Conservation (phyloP, 129 eudicot species). For the Ambrosia artemisiifolia region DNA sequence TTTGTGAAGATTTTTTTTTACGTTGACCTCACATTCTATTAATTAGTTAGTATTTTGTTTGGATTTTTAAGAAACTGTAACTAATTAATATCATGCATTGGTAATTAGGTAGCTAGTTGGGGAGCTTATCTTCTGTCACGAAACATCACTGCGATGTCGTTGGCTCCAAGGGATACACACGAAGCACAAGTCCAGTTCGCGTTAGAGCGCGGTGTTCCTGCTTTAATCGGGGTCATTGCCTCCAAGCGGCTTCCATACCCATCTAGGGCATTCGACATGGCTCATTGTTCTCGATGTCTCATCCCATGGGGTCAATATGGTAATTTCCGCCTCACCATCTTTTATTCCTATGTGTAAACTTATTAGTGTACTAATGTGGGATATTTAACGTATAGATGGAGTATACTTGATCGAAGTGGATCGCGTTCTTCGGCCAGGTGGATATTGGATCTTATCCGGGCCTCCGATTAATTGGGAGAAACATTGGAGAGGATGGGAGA, state of each 20-base stretch:
- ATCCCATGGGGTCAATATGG: slow-evolving; percentile 95
- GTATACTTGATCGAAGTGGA: slow-evolving; percentile 85
- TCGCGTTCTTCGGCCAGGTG: slow-evolving; percentile 87
- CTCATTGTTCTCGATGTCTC: slow-evolving; percentile 98
- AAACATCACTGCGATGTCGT: slow-evolving; percentile 71
- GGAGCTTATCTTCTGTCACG: slow-evolving; percentile 90
- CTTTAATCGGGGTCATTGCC: slow-evolving; percentile 82
- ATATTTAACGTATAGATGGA: slow-evolving; percentile 47
- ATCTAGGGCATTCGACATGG: slow-evolving; percentile 91
- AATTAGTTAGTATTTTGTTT: background rate
- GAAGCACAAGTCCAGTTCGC: slow-evolving; percentile 96
- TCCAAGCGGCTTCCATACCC: slow-evolving; percentile 94
- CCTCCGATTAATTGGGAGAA: slow-evolving; percentile 84
- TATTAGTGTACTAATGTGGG: background rate
- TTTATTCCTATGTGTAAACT: background rate
- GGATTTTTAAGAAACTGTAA: background rate
- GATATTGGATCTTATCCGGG: slow-evolving; percentile 94
- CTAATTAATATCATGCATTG: background rate
- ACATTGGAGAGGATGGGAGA: slow-evolving; percentile 85
- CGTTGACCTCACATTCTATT: background rate
- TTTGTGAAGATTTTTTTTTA: background rate
- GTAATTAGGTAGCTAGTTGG: slow-evolving; percentile 85
- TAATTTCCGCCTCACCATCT: slow-evolving; percentile 14
- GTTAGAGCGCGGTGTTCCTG: slow-evolving; percentile 93
- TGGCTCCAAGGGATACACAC: slow-evolving; percentile 96